Percentiles rank a stretch among this genome's conserved stretches.
These are phyloP conservation scores for Mortierella sp. DNA, from an alignment of 371 early-diverging fungal genomes.

Conservation along the genomic window DNA sequence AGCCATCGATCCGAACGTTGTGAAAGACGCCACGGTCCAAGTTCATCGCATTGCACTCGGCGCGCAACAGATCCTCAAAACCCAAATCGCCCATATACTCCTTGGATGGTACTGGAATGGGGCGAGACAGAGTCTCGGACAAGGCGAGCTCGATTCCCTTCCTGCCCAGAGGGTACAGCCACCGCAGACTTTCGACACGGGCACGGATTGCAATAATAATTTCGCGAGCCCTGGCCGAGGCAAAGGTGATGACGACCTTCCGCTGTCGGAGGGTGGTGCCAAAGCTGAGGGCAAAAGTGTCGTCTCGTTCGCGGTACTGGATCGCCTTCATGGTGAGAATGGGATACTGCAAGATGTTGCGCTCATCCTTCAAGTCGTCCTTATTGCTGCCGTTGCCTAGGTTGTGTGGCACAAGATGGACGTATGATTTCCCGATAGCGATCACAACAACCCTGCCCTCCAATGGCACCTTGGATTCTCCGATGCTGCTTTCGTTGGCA, in stretches of 20 bases:
- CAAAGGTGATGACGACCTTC: constrained; percentile 44
- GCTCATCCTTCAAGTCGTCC: constrained; percentile 52
- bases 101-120: constrained; percentile 51
- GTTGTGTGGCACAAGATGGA: constrained; percentile 48
- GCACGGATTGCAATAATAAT: constrained; percentile 54
- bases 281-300: constrained; percentile 41
- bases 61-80: constrained; percentile 40
- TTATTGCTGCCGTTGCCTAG: constrained; percentile 50
- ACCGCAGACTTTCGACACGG: constrained; percentile 46
- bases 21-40: constrained; percentile 39
- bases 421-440: constrained; percentile 42
- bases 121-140: constrained; percentile 24
- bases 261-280: constrained; percentile 52
- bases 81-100: constrained; percentile 46
- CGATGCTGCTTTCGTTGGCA: constrained; percentile 11
- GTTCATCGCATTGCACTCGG: constrained; percentile 53
- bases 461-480: constrained; percentile 36
- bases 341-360: constrained; percentile 44
- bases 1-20: constrained; percentile 39
- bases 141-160: constrained; percentile 43
- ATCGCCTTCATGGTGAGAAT: constrained; percentile 47
- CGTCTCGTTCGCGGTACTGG: constrained; percentile 36
- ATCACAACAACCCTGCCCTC: constrained; percentile 48
- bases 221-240: constrained; percentile 47
- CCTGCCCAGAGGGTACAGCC: constrained; percentile 46